Evolutionary conservation across 371 early-diverging fungal genomes (phyloP), one percentile per base, ranked within the genome.

Genomic region (Conidiobolus incongruus): DNA sequence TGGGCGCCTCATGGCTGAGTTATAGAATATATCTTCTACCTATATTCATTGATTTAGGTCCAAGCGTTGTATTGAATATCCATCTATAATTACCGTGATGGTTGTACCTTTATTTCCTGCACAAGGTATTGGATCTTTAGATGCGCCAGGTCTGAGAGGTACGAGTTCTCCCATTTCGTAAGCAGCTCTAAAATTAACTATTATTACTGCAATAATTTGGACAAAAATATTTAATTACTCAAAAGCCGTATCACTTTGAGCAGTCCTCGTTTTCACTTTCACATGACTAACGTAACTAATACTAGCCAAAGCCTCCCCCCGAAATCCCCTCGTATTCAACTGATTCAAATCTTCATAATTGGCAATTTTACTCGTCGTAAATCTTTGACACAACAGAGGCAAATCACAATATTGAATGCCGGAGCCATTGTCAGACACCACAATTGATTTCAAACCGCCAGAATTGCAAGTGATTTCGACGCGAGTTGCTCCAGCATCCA

Each of bases 281-380:
- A 99, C 68, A 52, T 89, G 83, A 0, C 91, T 81, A 4, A 92
- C 77, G 45, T 84, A 82, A 23, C 83, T 85, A 40, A 99, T 92
- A 58, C 94, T 92, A 2, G 98, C 89, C 34, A 99, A 60, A 1
- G 98, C 99, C 55, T 99, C 99, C 12, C 99, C 99, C 36, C 99
- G 72, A 56, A 98, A 99, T 0, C 99, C 99, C 65, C 76, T 91
- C 0, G 96, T 94, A n/a, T 65, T 65, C 38, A 97, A 82, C 12
- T 52, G 50, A 17, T 65, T 59, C 32, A 99, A 64, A 52, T 98
- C 97, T n/a, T 87, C 86, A 58, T 77, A 85, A 2, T 59, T 55
- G 1, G 55, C 59, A 2, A 97, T 59, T 60, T 99, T 98, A 52
- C 91, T 90, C 3, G 99, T 99, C 0, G 94, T 88, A 61, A 91